Percentiles rank a stretch among this genome's conserved stretches.
Conservation (phyloP, 441 rosid species). For the Macaranga tanarius region DNA sequence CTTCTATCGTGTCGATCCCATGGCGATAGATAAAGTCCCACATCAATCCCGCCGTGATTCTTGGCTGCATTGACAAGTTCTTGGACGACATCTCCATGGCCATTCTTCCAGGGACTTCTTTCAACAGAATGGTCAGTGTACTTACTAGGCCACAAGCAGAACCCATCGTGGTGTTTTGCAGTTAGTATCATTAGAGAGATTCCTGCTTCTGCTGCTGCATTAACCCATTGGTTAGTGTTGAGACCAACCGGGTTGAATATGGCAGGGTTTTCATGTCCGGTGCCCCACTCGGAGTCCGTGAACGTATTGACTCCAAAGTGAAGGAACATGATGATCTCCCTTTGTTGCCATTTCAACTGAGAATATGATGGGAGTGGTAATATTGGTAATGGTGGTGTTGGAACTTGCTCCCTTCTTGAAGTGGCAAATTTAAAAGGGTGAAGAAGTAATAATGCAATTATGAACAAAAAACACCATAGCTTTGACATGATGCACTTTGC, state of each 20-base stretch:
- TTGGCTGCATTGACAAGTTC: conserved; percentile 51
- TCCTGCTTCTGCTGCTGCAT: conserved; percentile 51
- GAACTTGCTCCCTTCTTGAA: conserved; percentile 30
- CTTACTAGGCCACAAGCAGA: conserved; percentile 70
- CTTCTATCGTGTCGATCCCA: conserved; percentile 73
- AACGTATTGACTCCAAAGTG: conserved; percentile 81
- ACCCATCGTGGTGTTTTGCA: conserved; percentile 81
- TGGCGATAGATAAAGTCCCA: conserved; percentile 65
- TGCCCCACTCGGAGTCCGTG: conserved; percentile 74
- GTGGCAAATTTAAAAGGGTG: conserved; percentile 1
- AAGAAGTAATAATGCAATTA: conserved; percentile 16
- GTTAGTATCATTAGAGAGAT: conserved; percentile 58
- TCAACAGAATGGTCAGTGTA: conserved; percentile 64
- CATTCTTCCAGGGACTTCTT: conserved; percentile 54
- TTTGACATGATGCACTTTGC: conserved; percentile 12
- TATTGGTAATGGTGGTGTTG: conserved; percentile 65
- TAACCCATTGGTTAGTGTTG: conserved; percentile 57
- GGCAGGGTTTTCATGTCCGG: conserved; percentile 55
- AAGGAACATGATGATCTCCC: conserved; percentile 72
- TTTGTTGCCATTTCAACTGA: conserved; percentile 72
- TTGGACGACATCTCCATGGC: conserved; percentile 58
- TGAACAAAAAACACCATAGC: conserved; percentile 9
- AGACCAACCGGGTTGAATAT: conserved; percentile 53
- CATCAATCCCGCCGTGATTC: conserved; percentile 42
- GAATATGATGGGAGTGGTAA: conserved; percentile 63